A percentile compares a stretch with the other conserved stretches of the same genome.
Evolutionary conservation across 495 filamentous ascomycete genomes (phyloP).

Genomic region (Penicillium argentinense): DNA sequence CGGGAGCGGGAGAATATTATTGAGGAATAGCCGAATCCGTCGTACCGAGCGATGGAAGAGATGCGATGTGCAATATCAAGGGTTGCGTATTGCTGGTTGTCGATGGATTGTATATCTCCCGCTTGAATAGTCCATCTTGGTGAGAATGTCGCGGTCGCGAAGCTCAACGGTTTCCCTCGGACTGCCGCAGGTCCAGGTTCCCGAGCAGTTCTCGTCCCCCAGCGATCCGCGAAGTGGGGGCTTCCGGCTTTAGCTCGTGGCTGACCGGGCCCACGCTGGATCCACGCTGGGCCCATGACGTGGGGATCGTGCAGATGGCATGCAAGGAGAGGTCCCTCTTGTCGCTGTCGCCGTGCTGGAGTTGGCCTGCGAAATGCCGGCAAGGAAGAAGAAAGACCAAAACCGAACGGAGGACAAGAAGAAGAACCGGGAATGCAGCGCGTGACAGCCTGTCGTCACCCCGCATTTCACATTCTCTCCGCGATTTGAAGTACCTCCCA

Average conservation of each 20-base stretch:
- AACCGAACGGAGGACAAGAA: not conserved
- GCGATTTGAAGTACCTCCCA: too few species aligned
- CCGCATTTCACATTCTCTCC: constrained; percentile 3
- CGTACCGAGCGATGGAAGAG: not conserved
- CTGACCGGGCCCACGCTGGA: too few species aligned
- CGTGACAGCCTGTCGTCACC: not conserved
- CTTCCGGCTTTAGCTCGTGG: constrained; percentile 27
- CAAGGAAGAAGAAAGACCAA: not conserved
- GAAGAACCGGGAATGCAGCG: not conserved
- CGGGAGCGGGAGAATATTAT: constrained; percentile 14
- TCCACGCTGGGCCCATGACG: constrained; percentile 4
- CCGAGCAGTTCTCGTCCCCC: constrained; percentile 28
- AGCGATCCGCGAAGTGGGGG: constrained; percentile 13
- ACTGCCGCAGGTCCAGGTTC: constrained; percentile 7
- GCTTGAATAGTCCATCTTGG: too few species aligned
- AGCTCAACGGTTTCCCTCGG: constrained; percentile 15
- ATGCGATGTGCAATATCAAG: not conserved
- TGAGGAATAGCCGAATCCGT: constrained; percentile 24
- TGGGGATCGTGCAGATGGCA: constrained; percentile 2
- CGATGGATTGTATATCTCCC: too few species aligned
- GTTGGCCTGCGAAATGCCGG: not conserved
- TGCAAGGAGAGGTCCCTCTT: not conserved
- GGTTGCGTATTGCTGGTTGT: not conserved
- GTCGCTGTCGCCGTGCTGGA: not conserved
- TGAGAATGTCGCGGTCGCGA: too few species aligned